Conservation (phyloP, 352 stramenopile genomes). For the Pythium aquatile region DNA sequence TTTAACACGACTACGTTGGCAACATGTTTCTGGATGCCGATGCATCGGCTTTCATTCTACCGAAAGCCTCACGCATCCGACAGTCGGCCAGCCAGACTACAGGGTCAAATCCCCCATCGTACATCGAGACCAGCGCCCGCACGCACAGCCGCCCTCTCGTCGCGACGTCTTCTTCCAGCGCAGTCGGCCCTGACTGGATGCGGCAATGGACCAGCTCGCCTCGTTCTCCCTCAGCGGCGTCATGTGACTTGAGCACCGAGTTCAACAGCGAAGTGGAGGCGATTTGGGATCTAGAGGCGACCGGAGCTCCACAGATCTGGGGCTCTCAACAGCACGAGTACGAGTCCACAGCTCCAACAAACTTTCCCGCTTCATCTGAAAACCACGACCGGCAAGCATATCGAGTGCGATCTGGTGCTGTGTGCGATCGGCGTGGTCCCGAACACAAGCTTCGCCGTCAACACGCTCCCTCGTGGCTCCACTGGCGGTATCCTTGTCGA, state of each 20-base stretch:
- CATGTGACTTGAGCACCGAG: not conserved
- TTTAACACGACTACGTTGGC: slow-evolving; percentile 14
- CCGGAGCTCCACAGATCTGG: not conserved
- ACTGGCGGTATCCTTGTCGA: not conserved
- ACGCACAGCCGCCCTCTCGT: not conserved
- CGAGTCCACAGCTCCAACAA: not conserved
- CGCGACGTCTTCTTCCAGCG: not conserved
- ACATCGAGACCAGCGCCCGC: not conserved
- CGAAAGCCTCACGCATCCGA: slow-evolving; percentile 2
- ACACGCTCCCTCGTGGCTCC: not conserved
- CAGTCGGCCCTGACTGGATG: slow-evolving; percentile 8
- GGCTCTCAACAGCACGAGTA: not conserved
- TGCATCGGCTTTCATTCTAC: slow-evolving; percentile 12
- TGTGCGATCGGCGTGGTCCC: not conserved
- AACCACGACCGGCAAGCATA: not conserved
- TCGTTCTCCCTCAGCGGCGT: not conserved
- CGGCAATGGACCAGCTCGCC: not conserved
- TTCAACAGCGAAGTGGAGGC: not conserved
- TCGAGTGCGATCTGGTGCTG: not conserved
- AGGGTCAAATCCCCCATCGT: not conserved
- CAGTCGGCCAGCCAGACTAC: not conserved
- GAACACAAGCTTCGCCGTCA: not conserved
- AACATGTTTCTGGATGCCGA: slow-evolving; percentile 20
- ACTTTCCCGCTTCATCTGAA: not conserved
- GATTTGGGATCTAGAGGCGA: not conserved